A percentile compares a stretch with the other conserved stretches of the same genome.
Evolutionary conservation across 768 basidiomycete species (phyloP).

Genomic region (Sporobolomyces phaffii): DNA sequence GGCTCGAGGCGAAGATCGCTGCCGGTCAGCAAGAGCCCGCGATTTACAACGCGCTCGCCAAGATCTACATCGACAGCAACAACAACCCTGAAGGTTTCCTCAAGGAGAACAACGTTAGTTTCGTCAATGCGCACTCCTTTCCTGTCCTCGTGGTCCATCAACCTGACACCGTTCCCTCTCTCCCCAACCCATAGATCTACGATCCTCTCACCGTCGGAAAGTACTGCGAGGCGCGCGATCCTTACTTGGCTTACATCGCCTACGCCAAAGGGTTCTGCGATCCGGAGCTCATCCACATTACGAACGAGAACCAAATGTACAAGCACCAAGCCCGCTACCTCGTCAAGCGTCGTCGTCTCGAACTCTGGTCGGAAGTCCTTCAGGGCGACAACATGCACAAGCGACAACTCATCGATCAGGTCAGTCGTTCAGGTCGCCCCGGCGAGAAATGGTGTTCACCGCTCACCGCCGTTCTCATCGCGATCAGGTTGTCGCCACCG

Average conservation of each 20-base stretch:
- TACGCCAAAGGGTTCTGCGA: slow-evolving; percentile 99
- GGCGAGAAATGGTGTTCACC: no score
- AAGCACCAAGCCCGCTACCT: slow-evolving; percentile 98
- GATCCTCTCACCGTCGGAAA: slow-evolving; percentile 96
- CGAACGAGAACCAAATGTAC: slow-evolving; percentile 99
- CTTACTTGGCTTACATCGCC: slow-evolving; percentile 96
- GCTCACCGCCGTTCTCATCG: no score
- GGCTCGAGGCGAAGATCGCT: slow-evolving; percentile 89
- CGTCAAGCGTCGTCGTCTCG: slow-evolving; percentile 87
- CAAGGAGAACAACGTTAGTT: slow-evolving; percentile 91
- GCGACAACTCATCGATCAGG: slow-evolving; percentile 88
- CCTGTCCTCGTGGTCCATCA: no score
- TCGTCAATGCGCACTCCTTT: background rate
- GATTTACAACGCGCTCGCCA: slow-evolving; percentile 93
- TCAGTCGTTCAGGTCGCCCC: slow-evolving; percentile 47
- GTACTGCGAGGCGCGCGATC: slow-evolving; percentile 98
- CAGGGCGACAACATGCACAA: slow-evolving; percentile 82
- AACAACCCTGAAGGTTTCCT: slow-evolving; percentile 96
- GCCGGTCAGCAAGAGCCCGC: slow-evolving; percentile 89
- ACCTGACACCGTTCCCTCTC: no score
- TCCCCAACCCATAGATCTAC: slow-evolving; percentile 79
- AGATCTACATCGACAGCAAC: slow-evolving; percentile 98
- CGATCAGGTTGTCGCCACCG: slow-evolving; percentile 87
- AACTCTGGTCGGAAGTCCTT: slow-evolving; percentile 95
- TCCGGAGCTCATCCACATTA: slow-evolving; percentile 91